These are phyloP conservation scores for Aotearoamyces nothofagi DNA, from an alignment of 2,329 filamentous ascomycete species.

Conservation along the genomic window DNA sequence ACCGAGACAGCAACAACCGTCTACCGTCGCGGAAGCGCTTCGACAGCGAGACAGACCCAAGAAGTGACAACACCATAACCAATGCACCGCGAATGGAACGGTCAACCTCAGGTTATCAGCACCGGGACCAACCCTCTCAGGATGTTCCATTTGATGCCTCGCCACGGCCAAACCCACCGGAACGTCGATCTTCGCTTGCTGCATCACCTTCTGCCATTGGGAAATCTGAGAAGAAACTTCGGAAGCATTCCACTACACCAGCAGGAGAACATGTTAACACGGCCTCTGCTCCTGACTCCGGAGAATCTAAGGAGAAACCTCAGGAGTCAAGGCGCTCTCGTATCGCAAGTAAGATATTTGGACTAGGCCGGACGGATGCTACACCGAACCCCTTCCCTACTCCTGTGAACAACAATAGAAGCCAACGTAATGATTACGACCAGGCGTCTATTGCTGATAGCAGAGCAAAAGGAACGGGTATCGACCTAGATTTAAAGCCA, in stretches of 20 bases:
- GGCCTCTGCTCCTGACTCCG: background rate
- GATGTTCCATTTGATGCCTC: slow-evolving; percentile 2
- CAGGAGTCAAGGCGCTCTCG: background rate
- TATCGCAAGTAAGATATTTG: background rate
- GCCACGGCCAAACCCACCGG: slow-evolving; percentile 9
- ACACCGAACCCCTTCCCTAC: background rate
- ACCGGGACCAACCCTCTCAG: slow-evolving; percentile 10
- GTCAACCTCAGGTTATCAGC: slow-evolving; percentile 8
- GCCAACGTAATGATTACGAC: background rate
- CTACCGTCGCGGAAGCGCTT: slow-evolving; percentile 8
- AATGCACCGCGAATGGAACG: slow-evolving; percentile 4
- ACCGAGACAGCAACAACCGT: slow-evolving; percentile 7
- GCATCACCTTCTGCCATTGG: slow-evolving; percentile 5
- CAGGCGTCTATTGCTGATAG: too few species aligned
- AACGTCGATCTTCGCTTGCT: slow-evolving; percentile 15
- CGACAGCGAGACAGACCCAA: slow-evolving; percentile 5
- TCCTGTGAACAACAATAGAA: too few species aligned
- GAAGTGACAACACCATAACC: background rate
- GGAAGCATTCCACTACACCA: background rate
- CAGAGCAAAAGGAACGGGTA: background rate
- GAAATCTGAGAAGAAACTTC: background rate
- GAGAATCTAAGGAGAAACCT: background rate
- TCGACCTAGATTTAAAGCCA: background rate
- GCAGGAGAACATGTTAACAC: too few species aligned
- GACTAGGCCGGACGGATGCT: background rate